Evolutionary conservation across 2,329 filamentous ascomycete genomes (phyloP).

Genomic region (Xylariaceae sp.): DNA sequence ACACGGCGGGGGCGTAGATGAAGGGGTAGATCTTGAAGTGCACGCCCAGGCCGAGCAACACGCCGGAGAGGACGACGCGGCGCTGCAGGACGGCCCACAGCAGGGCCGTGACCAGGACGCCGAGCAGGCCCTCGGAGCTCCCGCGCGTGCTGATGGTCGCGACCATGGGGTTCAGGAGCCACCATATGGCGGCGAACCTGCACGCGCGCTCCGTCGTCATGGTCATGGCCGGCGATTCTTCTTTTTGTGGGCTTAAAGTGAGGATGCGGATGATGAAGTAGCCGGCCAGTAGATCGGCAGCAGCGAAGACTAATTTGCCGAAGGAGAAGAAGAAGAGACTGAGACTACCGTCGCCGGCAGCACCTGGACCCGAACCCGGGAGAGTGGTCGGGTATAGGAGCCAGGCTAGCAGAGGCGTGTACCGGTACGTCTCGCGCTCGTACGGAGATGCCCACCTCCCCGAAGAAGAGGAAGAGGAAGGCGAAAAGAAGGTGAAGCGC

Average conservation of each 20-base stretch:
- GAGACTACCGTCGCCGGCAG: too few relatives aligned
- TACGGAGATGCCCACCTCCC: conserved; percentile 92
- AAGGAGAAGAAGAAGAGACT: conserved; percentile 62
- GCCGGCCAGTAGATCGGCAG: conserved; percentile 78
- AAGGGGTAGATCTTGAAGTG: conserved; percentile 99
- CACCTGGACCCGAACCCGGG: too few relatives aligned
- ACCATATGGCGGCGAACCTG: conserved; percentile 77
- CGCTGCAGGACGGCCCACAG: conserved; percentile 73
- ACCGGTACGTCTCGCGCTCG: conserved; percentile 87
- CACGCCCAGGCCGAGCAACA: conserved; percentile 74
- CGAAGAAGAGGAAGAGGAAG: conserved; percentile 75
- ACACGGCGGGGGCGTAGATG: conserved; percentile 78
- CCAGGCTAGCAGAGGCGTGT: conserved; percentile 92
- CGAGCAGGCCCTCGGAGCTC: conserved; percentile 85
- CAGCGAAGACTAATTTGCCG: conserved; percentile 81
- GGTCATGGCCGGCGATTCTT: conserved; percentile 33
- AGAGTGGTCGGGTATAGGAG: conserved; percentile 71
- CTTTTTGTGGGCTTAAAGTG: too few relatives aligned
- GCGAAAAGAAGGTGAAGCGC: conserved; percentile 65
- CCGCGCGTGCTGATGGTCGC: conserved; percentile 93
- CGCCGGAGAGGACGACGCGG: conserved; percentile 60
- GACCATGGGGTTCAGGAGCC: conserved; percentile 97
- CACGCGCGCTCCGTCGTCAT: conserved; percentile 54
- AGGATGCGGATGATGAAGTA: conserved; percentile 46
- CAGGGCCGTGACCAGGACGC: conserved; percentile 74